These are phyloP conservation scores for Trifolium repens DNA, from an alignment of 306 rosid genomes.

Conservation along the genomic window DNA sequence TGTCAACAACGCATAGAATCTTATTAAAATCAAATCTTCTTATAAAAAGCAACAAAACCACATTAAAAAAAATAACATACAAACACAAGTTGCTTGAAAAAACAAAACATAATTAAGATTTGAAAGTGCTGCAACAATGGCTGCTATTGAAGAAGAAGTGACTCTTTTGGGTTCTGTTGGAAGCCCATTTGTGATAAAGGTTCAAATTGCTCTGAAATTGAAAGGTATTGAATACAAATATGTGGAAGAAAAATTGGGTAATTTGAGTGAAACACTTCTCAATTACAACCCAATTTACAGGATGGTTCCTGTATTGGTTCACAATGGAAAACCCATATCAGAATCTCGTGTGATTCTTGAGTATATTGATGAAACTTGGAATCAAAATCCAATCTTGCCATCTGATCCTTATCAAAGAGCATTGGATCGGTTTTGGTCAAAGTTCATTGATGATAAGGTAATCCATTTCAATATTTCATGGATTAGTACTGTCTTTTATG, in stretches of 20 bases:
- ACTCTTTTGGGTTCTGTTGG: constrained; percentile 46
- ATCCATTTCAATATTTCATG: not conserved
- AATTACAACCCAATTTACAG: constrained; percentile 63
- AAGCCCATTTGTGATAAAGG: constrained; percentile 58
- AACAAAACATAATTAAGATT: not conserved
- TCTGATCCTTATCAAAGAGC: constrained; percentile 53
- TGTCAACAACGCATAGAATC: not conserved
- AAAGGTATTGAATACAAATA: constrained; percentile 58
- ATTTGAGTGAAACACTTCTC: constrained; percentile 54
- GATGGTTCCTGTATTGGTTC: constrained; percentile 59
- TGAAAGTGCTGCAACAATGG: constrained; percentile 30
- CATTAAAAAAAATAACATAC: not conserved
- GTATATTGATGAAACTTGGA: constrained; percentile 62
- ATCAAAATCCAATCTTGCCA: constrained; percentile 51
- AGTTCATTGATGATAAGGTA: constrained; percentile 68
- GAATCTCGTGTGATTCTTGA: constrained; percentile 67
- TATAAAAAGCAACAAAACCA: not conserved
- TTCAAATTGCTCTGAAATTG: constrained; percentile 56
- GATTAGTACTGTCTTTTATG: not conserved
- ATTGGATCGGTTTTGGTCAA: constrained; percentile 69
- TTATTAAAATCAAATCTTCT: not conserved
- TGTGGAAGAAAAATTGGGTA: constrained; percentile 43
- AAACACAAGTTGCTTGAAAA: not conserved
- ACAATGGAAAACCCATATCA: constrained; percentile 52
- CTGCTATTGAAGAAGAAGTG: constrained; percentile 38